These are phyloP conservation scores for Raphanus sativus DNA, from an alignment of 345 rosid species.

Conservation along the genomic window DNA sequence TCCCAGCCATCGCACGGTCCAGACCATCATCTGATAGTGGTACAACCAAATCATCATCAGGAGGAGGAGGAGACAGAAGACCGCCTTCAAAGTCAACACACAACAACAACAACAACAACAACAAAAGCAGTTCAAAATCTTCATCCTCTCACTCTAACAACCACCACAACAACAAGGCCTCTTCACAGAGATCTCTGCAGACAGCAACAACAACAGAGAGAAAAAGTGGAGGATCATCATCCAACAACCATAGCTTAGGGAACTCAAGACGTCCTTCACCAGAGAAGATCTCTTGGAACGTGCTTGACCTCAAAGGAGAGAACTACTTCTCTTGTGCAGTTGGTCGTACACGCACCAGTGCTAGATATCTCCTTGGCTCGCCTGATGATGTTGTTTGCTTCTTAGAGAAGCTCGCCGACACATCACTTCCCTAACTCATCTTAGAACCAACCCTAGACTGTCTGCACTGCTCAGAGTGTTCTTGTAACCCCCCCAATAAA, in stretches of 20 bases:
- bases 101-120: conserved; percentile 45
- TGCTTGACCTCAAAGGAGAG: conserved; percentile 96
- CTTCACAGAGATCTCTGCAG: conserved; percentile 52
- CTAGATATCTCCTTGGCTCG: conserved; percentile 69
- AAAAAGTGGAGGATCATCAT: conserved; percentile 33
- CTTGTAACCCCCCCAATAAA: conserved; percentile 19
- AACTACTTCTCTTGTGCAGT: conserved; percentile 97
- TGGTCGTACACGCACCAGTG: conserved; percentile 76
- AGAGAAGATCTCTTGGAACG: conserved; percentile 88
- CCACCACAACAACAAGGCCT: conserved; percentile 39
- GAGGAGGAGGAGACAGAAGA: conserved; percentile 62
- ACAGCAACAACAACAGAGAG: conserved; percentile 43
- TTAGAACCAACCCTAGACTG: background rate
- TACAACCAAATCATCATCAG: conserved; percentile 41
- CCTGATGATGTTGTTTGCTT: conserved; percentile 83
- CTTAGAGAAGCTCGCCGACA: conserved; percentile 58
- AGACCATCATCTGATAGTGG: conserved; percentile 70
- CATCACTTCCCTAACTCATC: conserved; percentile 24
- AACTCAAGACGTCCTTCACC: conserved; percentile 57
- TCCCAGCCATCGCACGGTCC: conserved; percentile 49
- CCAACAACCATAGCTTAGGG: conserved; percentile 43
- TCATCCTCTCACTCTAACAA: conserved; percentile 42
- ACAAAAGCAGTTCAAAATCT: conserved; percentile 69
- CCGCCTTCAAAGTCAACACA: conserved; percentile 54
- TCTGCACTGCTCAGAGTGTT: conserved; percentile 11